Conservation (phyloP, 2,329 filamentous ascomycete species). For the Penicillium sp. region DNA sequence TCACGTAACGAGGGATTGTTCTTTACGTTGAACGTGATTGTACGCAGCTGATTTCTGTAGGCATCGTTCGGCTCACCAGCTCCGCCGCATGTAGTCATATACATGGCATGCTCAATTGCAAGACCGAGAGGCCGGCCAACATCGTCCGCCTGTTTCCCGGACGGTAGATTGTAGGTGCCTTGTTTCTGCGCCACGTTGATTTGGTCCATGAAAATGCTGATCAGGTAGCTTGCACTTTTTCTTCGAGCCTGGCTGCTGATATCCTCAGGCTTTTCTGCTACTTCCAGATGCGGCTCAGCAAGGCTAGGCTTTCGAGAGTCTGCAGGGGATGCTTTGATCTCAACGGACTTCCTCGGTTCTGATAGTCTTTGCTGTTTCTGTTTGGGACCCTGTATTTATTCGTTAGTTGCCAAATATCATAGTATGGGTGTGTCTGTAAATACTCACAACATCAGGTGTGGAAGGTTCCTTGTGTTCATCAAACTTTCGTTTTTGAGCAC, state of each 20-base stretch:
- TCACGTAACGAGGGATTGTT: slow-evolving; percentile 75
- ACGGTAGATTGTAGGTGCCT: slow-evolving; percentile 58
- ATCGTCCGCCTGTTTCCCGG: slow-evolving; percentile 60
- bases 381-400: slow-evolving; percentile 33
- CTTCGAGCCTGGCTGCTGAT: slow-evolving; percentile 63
- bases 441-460: slow-evolving; percentile 29
- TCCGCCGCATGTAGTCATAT: slow-evolving; percentile 48
- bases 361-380: slow-evolving; percentile 40
- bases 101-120: slow-evolving; percentile 70
- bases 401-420: slow-evolving; percentile 21
- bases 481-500: slow-evolving; percentile 43
- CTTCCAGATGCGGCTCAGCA: slow-evolving; percentile 28
- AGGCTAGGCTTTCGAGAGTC: slow-evolving; percentile 33
- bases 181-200: slow-evolving; percentile 65
- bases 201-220: slow-evolving; percentile 64
- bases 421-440: not conserved
- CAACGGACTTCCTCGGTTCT: slow-evolving; percentile 20
- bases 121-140: slow-evolving; percentile 69
- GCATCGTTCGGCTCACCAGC: slow-evolving; percentile 51
- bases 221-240: slow-evolving; percentile 65
- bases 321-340: slow-evolving; percentile 23
- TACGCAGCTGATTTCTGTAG: slow-evolving; percentile 65
- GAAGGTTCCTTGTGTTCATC: slow-evolving; percentile 34
- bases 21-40: slow-evolving; percentile 82
- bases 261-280: slow-evolving; percentile 39